Base-by-base conservation (phyloP, 768 basidiomycete species). In the Leccinum aurantiacum region DNA sequence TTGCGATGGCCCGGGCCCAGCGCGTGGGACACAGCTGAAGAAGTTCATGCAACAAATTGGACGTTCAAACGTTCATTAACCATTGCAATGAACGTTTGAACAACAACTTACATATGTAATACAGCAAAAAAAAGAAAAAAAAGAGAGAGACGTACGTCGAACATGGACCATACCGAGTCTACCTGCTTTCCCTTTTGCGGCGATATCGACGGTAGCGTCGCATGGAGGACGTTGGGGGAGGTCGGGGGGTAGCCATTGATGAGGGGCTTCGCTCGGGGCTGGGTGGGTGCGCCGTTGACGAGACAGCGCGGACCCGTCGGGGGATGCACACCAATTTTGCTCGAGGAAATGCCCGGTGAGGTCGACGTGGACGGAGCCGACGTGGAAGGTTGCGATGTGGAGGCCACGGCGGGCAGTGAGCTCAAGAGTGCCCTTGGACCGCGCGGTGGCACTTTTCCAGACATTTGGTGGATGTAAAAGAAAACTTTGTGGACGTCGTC, bases 401-500 rank as follows among this genome's bases (percentile, higher is more conserved):
- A 62, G 17, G 75, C 53, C 13, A 61, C 58, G 31, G 76, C 71
- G 54, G 76, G 77, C 11, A 77, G 65, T 41, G 80, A 75, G 60
- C 82, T 83, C 62, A 84, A 68, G 60, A 91, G 78, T 49, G 89
- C 89, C 61, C 89, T 77, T 50, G 89, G 89, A 58, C 89, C 89
- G 65, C 79, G 82, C 64, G 89, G 89, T 66, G 89, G 89, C 54
- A 83, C 85, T 78, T 87, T 90, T 70, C 89, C 88, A 74, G 89
- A 89, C 89, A 91, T 64, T 41, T 41, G 22, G 54, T 57, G 14
- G 41, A 57, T 57, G 19, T 24, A 2, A 54, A 29, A 35, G 19
- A 37, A 56, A 15, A 62, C 19, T 49, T 11, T 0, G 61, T 60
- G 41, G 41, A 9, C 55, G 67, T 58, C 67, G 69, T 53, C 69